These are phyloP conservation scores for Cantharellus cinnabarinus DNA, from an alignment of 768 basidiomycete genomes.

Conservation along the genomic window DNA sequence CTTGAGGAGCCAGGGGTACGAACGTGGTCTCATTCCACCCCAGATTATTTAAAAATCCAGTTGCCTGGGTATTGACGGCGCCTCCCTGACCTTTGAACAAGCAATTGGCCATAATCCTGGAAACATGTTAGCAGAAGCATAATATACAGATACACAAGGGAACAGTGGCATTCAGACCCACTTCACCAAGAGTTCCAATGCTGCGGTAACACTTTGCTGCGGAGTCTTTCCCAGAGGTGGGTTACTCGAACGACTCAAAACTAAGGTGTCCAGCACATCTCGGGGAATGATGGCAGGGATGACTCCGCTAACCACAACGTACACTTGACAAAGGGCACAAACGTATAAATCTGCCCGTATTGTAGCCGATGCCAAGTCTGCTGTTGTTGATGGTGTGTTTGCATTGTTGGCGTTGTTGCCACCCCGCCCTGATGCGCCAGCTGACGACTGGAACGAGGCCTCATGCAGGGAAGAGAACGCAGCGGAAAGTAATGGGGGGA, in stretches of 20 bases:
- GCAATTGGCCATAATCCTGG: constrained; percentile 47
- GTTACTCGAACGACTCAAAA: constrained; percentile 31
- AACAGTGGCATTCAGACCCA: neutral
- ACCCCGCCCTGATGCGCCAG: constrained; percentile 12
- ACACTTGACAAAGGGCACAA: constrained; percentile 68
- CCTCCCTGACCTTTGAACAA: constrained; percentile 35
- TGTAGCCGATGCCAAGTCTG: constrained; percentile 2
- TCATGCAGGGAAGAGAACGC: neutral
- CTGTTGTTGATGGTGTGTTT: constrained; percentile 14
- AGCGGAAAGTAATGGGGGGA: constrained; percentile 42
- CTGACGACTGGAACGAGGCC: neutral
- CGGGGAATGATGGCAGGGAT: constrained; percentile 55
- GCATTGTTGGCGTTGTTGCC: constrained; percentile 30
- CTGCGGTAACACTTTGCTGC: constrained; percentile 33
- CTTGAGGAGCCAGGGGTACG: constrained; percentile 30
- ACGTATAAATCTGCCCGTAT: constrained; percentile 53
- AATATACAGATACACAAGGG: neutral
- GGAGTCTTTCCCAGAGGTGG: constrained; percentile 35
- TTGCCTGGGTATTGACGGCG: constrained; percentile 2
- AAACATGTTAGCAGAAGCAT: constrained; percentile 1
- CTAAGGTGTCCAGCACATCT: constrained; percentile 40
- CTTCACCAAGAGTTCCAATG: constrained; percentile 48
- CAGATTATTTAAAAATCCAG: constrained; percentile 1
- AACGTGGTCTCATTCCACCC: constrained; percentile 12
- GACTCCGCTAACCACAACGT: constrained; percentile 40